Evolutionary conservation across 345 rosid species (phyloP).

Genomic region (Durio zibethinus): DNA sequence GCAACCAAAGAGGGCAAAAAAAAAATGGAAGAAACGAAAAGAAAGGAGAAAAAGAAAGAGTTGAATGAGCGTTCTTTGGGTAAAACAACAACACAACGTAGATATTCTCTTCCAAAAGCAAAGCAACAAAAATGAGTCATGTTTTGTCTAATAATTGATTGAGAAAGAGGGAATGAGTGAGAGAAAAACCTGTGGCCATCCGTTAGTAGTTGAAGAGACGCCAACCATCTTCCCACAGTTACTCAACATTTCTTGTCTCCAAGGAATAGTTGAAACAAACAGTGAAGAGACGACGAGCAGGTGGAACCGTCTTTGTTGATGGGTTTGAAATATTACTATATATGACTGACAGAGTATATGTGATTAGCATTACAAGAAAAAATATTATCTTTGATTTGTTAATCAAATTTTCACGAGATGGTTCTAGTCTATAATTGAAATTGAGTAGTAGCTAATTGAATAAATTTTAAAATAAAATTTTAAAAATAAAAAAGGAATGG

Average conservation of each 20-base stretch:
- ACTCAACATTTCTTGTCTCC: conserved; percentile 48
- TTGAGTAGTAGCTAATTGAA: too few species aligned
- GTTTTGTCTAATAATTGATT: conserved; percentile 30
- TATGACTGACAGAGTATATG: not conserved
- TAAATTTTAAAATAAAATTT: too few species aligned
- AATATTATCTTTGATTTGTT: not conserved
- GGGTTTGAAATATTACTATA: conserved; percentile 23
- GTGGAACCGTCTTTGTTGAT: conserved; percentile 51
- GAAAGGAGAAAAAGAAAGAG: conserved; percentile 15
- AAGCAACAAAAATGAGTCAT: conserved; percentile 28
- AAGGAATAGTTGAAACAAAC: conserved; percentile 61
- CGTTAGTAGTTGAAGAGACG: conserved; percentile 57
- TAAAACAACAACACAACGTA: conserved; percentile 26
- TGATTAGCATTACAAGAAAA: not conserved
- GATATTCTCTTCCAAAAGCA: conserved; percentile 44
- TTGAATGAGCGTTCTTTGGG: conserved; percentile 23
- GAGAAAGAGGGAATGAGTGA: conserved; percentile 30
- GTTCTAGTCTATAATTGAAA: conserved; percentile 24
- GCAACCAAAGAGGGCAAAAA: conserved; percentile 20
- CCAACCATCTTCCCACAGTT: conserved; percentile 56
- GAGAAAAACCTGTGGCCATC: conserved; percentile 59
- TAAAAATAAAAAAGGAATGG: too few species aligned
- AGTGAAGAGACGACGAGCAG: conserved; percentile 66
- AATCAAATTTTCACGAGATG: conserved; percentile 44
- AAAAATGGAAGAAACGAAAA: conserved; percentile 10